Conservation (phyloP, 306 rosid species). For the Crataegus laevigata region DNA sequence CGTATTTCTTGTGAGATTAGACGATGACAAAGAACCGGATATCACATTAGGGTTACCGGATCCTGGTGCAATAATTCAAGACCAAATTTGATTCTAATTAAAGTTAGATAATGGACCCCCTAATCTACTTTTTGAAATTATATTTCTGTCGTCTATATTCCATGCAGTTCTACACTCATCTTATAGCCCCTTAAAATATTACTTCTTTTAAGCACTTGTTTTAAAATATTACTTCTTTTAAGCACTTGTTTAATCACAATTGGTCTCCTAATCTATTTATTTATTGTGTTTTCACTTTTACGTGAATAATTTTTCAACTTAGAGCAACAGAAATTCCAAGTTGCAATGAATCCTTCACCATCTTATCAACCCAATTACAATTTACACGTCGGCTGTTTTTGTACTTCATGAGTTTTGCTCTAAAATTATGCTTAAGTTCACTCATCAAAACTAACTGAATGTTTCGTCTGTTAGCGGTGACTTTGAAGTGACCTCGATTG, state of each 20-base stretch:
- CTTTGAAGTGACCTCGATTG: too few relatives aligned
- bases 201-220: not conserved
- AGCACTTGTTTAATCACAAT: not conserved
- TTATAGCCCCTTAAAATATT: not conserved
- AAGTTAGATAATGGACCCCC: slow-evolving; percentile 1
- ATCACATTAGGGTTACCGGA: not conserved
- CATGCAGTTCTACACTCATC: slow-evolving; percentile 19
- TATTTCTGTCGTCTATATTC: not conserved
- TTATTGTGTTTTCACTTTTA: not conserved
- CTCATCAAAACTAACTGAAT: not conserved
- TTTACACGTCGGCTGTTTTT: not conserved
- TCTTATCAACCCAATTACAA: not conserved
- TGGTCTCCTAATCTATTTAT: not conserved
- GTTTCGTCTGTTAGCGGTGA: too few relatives aligned
- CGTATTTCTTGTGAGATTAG: not conserved
- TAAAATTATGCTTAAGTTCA: not conserved
- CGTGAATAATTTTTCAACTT: not conserved
- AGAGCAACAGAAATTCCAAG: not conserved
- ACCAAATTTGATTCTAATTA: not conserved
- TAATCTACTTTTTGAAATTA: not conserved
- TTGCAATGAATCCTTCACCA: not conserved
- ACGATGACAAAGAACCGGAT: not conserved
- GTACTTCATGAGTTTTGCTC: not conserved
- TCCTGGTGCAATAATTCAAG: slow-evolving; percentile 5
- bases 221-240: not conserved